Evolutionary conservation across 1,284 basidiomycete species (phyloP).

Genomic region (Pseudozyma thailandica): DNA sequence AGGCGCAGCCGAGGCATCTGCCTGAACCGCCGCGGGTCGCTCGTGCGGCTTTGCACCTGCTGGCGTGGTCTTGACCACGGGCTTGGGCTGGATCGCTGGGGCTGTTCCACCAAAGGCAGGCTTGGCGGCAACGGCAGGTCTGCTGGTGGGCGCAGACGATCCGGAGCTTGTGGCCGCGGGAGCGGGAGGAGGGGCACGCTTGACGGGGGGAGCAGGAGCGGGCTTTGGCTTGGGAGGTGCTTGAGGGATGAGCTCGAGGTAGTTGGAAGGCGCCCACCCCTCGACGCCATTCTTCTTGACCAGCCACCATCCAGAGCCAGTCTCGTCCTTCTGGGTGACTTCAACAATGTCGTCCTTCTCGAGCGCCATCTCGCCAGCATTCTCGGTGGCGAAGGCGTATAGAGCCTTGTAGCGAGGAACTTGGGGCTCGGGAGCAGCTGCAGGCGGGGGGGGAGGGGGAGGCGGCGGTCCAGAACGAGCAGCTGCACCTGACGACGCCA

Average conservation of each 20-base stretch:
- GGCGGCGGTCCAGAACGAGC: constrained; percentile 34
- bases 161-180: constrained; percentile 60
- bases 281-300: constrained; percentile 85
- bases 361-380: constrained; percentile 89
- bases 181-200: constrained; percentile 68
- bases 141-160: constrained; percentile 30
- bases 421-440: constrained; percentile 72
- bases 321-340: constrained; percentile 85
- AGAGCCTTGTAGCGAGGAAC: constrained; percentile 81
- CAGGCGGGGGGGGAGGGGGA: constrained; percentile 72
- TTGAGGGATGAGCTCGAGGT: constrained; percentile 74
- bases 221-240: constrained; percentile 73
- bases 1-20: constrained; percentile 67
- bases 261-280: constrained; percentile 97
- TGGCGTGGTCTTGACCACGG: constrained; percentile 62
- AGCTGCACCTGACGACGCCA: constrained; percentile 63
- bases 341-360: constrained; percentile 92
- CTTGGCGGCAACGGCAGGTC: constrained; percentile 42
- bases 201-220: constrained; percentile 53
- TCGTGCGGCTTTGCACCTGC: constrained; percentile 69
- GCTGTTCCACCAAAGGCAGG: constrained; percentile 70
- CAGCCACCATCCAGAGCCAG: constrained; percentile 82
- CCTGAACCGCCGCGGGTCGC: constrained; percentile 40
- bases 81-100: constrained; percentile 70
- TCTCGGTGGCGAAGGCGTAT: constrained; percentile 77